A percentile compares a stretch with the other conserved stretches of the same genome.
These are phyloP conservation scores for Aspergillus sp. DNA, from an alignment of 2,329 filamentous ascomycete species.

Conservation along the genomic window DNA sequence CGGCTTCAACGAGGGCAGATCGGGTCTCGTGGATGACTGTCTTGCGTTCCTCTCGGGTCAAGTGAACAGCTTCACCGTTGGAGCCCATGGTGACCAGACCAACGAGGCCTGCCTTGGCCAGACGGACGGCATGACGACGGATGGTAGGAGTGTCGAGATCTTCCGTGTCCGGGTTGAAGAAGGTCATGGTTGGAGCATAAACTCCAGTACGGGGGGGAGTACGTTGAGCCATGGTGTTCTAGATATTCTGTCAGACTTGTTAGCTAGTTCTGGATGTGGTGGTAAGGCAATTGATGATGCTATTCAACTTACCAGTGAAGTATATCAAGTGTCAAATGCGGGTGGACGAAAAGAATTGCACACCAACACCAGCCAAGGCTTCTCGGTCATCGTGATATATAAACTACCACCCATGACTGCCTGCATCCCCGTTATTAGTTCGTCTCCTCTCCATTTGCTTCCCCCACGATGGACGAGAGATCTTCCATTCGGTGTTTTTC, in stretches of 20 bases:
- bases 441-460: no score
- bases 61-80: slow-evolving; percentile 84
- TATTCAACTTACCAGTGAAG: no score
- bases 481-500: no score
- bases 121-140: slow-evolving; percentile 73
- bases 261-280: no score
- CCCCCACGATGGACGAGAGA: no score
- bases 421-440: no score
- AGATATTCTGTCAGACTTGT: not conserved
- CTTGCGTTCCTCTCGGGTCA: slow-evolving; percentile 71
- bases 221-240: slow-evolving; percentile 25
- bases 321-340: no score
- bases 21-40: slow-evolving; percentile 72
- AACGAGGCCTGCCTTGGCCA: slow-evolving; percentile 71
- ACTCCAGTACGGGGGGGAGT: slow-evolving; percentile 73
- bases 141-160: slow-evolving; percentile 76
- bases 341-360: no score
- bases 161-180: slow-evolving; percentile 79
- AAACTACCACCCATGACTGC: no score
- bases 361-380: no score
- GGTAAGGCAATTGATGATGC: no score
- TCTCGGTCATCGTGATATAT: no score
- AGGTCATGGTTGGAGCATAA: slow-evolving; percentile 86
- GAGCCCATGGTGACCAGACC: slow-evolving; percentile 85
- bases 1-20: slow-evolving; percentile 75